Percentiles rank a stretch among this genome's conserved stretches.
Evolutionary conservation across 2,329 filamentous ascomycete genomes (phyloP).

Genomic region (Monosporascus sp.): DNA sequence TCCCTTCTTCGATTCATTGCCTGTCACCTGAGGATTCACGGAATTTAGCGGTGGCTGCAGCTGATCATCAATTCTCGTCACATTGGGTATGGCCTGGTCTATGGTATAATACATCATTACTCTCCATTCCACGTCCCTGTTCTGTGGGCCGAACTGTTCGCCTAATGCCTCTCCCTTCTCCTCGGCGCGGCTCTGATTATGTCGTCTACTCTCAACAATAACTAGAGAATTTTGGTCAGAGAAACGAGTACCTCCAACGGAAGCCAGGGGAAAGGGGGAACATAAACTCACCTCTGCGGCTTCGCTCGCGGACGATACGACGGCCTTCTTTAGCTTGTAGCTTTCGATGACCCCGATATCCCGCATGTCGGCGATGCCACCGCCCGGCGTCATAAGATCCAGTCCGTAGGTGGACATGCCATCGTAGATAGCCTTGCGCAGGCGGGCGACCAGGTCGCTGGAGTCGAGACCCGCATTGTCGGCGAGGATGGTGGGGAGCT

Average conservation of each 20-base stretch:
- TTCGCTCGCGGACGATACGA: constrained; percentile 92
- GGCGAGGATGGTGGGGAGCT: constrained; percentile 92
- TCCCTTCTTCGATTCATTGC: no score
- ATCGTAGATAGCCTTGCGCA: constrained; percentile 92
- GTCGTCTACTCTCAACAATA: constrained; percentile 91
- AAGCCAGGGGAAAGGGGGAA: background rate
- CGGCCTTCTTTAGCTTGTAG: constrained; percentile 98
- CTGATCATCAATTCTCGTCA: constrained; percentile 1
- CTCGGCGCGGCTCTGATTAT: constrained; percentile 93
- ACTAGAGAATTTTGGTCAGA: constrained; percentile 41
- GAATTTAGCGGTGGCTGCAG: no score
- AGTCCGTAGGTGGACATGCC: constrained; percentile 89
- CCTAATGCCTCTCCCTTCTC: constrained; percentile 69
- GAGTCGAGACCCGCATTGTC: constrained; percentile 97
- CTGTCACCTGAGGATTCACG: no score
- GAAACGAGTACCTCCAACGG: background rate
- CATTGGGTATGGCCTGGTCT: constrained; percentile 11
- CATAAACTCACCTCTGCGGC: constrained; percentile 75
- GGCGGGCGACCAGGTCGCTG: constrained; percentile 83
- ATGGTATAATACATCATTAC: constrained; percentile 16
- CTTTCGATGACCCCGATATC: constrained; percentile 93
- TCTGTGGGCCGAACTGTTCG: background rate
- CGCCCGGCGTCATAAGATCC: constrained; percentile 82
- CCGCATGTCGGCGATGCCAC: constrained; percentile 92
- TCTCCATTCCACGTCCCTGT: constrained; percentile 9